phyloP scores from a whole-genome alignment of 192 early-diverging fungal species.

The Piromyces sp. region DNA sequence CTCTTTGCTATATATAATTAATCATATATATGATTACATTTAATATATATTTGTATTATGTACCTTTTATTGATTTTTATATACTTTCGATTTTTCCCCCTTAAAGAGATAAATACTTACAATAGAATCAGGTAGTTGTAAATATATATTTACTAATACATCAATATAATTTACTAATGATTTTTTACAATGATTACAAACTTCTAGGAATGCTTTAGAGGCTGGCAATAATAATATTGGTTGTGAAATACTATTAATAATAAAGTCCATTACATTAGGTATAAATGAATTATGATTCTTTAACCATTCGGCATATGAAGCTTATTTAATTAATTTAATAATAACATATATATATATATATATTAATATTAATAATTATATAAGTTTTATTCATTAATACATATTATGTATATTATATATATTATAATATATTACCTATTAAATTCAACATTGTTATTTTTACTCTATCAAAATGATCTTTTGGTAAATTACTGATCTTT shows the following conservation, averaged over 20 bases:
- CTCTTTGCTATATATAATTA: not conserved
- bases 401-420: no score
- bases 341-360: no score
- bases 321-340: not conserved
- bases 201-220: not conserved
- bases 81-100: no score
- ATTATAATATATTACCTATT: not conserved
- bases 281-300: not conserved
- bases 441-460: not conserved
- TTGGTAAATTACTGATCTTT: not conserved
- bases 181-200: not conserved
- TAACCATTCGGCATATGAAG: not conserved
- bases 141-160: not conserved
- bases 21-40: no score
- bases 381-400: no score
- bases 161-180: not conserved
- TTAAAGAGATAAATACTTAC: no score
- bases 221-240: not conserved
- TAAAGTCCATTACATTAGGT: not conserved
- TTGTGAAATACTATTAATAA: not conserved
- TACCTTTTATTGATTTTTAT: no score
- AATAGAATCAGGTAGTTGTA: not conserved
- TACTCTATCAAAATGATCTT: not conserved
- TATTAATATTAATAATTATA: no score
- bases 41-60: no score